phyloP scores from a whole-genome alignment of 1,139 yeast genomes.

The Taphrina betulina region DNA sequence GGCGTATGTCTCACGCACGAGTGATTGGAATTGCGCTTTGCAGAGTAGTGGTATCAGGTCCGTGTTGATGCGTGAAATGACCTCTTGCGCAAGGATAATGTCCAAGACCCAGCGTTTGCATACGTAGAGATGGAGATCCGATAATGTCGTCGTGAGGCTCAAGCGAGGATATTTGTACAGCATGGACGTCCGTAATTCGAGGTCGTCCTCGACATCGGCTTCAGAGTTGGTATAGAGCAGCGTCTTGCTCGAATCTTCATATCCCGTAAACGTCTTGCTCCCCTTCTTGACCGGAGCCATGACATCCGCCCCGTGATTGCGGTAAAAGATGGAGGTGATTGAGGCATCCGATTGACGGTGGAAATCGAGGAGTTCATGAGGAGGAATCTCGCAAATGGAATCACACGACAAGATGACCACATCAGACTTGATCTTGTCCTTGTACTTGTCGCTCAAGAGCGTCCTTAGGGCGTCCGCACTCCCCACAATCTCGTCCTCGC shows the following conservation, averaged over 20 bases:
- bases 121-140: constrained; percentile 78
- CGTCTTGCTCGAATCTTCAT: constrained; percentile 31
- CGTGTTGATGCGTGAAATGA: constrained; percentile 30
- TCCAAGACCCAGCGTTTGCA: constrained; percentile 46
- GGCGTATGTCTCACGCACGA: constrained; percentile 23
- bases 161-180: constrained; percentile 83
- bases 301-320: constrained; percentile 20
- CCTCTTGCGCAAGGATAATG: constrained; percentile 25
- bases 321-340: constrained; percentile 31
- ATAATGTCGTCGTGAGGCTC: constrained; percentile 68
- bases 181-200: constrained; percentile 80
- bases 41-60: constrained; percentile 35
- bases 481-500: constrained; percentile 37
- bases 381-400: constrained; percentile 85
- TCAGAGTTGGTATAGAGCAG: constrained; percentile 39
- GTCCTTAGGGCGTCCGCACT: constrained; percentile 58
- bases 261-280: constrained; percentile 32
- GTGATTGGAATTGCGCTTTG: constrained; percentile 34
- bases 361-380: constrained; percentile 80
- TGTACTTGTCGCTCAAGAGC: constrained; percentile 25
- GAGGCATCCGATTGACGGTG: constrained; percentile 52
- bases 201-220: constrained; percentile 49
- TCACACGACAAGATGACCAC: constrained; percentile 90
- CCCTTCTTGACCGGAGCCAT: constrained; percentile 25
- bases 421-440: constrained; percentile 45